Percentiles rank a stretch among this genome's conserved stretches.
Evolutionary conservation across 2,329 filamentous ascomycete genomes (phyloP).

Genomic region (Ophiosphaerella narmari): DNA sequence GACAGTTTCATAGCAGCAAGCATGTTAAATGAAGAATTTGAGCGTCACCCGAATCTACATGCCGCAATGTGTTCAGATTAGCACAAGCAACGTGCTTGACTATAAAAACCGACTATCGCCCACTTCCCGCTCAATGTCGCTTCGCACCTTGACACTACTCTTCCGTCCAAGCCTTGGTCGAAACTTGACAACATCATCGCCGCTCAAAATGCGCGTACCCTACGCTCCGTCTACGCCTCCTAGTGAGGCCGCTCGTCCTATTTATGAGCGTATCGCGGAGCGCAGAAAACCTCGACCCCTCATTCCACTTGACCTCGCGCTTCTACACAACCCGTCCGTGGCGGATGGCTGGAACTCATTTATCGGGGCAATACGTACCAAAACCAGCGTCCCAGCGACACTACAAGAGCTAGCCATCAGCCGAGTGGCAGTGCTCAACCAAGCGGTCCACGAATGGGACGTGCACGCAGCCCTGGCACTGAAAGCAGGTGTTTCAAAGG

Average conservation of each 20-base stretch:
- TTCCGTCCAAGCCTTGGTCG: neutral
- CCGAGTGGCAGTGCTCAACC: constrained; percentile 80
- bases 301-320: constrained; percentile 60
- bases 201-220: constrained; percentile 58
- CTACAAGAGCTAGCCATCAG: constrained; percentile 79
- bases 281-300: constrained; percentile 57
- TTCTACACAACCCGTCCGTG: constrained; percentile 60
- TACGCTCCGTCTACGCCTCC: constrained; percentile 58
- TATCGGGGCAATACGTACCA: constrained; percentile 60
- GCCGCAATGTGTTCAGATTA: no score
- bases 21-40: no score
- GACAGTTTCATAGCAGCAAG: constrained; percentile 1
- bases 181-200: constrained; percentile 8
- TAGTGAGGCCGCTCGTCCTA: constrained; percentile 52
- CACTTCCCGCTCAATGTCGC: neutral
- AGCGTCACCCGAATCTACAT: no score
- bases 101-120: constrained; percentile 5
- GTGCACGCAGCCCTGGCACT: constrained; percentile 73
- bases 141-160: neutral
- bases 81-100: neutral
- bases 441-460: constrained; percentile 85
- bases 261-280: constrained; percentile 58
- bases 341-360: constrained; percentile 66
- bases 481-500: constrained; percentile 63
- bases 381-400: constrained; percentile 54